phyloP scores from a whole-genome alignment of 345 rosid genomes.

The Citrus reticulata region DNA sequence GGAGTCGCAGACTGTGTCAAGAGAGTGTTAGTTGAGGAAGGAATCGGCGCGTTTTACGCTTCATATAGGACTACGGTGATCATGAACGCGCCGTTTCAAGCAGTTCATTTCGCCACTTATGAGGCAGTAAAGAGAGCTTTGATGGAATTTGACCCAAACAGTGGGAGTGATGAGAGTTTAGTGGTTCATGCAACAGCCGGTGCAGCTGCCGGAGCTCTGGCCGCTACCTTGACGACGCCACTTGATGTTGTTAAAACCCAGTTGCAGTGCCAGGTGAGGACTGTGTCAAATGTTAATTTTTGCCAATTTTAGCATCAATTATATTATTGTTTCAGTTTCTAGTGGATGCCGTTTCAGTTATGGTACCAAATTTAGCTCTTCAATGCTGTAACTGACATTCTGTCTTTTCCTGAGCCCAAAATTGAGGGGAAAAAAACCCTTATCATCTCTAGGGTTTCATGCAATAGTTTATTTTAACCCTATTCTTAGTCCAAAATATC shows the following conservation, averaged over 20 bases:
- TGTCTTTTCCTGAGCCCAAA: background rate
- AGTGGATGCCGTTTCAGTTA: too few species aligned
- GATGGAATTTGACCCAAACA: conserved; percentile 49
- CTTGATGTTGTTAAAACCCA: conserved; percentile 95
- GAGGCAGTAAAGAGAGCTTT: conserved; percentile 65
- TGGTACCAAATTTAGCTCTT: background rate
- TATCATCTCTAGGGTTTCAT: too few species aligned
- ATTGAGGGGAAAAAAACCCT: too few species aligned
- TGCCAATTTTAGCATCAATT: too few species aligned
- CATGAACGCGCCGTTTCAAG: conserved; percentile 77
- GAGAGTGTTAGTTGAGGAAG: conserved; percentile 57
- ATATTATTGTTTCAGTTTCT: too few species aligned
- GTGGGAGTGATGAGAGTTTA: conserved; percentile 43
- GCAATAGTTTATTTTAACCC: rapidly evolving
- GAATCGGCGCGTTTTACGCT: conserved; percentile 51
- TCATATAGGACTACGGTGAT: conserved; percentile 65
- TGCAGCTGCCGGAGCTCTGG: conserved; percentile 85
- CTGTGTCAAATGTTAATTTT: too few species aligned
- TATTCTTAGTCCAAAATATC: rapidly evolving
- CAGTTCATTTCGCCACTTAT: conserved; percentile 59
- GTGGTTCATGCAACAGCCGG: conserved; percentile 84
- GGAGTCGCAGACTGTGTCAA: conserved; percentile 58
- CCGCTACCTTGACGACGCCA: conserved; percentile 78
- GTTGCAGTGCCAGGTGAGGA: conserved; percentile 89
- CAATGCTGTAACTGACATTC: background rate